These are phyloP conservation scores for Prosopis cineraria DNA, from an alignment of 306 rosid species.

Conservation along the genomic window DNA sequence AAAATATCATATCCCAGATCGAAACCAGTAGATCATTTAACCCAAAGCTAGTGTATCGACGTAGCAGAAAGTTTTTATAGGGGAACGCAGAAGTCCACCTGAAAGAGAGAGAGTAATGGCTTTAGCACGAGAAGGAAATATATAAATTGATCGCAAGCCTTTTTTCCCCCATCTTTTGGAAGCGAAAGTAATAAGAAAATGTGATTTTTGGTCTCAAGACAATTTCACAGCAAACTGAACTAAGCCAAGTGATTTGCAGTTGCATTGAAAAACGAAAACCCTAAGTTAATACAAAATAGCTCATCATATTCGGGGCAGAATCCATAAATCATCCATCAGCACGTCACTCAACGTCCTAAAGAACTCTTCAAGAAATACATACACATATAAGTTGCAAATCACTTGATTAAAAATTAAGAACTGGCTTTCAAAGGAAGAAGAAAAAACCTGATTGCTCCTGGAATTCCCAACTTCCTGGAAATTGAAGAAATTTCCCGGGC, in stretches of 20 bases:
- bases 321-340: not conserved
- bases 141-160: not conserved
- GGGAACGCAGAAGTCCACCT: conserved; percentile 19
- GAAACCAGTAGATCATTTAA: conserved; percentile 27
- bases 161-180: not conserved
- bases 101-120: conserved; percentile 19
- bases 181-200: not conserved
- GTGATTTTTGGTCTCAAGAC: not conserved
- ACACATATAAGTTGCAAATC: not conserved
- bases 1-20: conserved; percentile 4
- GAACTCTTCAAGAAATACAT: not conserved
- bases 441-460: conserved; percentile 17
- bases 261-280: conserved; percentile 32
- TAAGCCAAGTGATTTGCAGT: not conserved
- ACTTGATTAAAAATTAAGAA: conserved; percentile 24
- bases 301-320: not conserved
- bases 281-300: conserved; percentile 33
- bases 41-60: conserved; percentile 19
- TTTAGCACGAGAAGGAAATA: conserved; percentile 13
- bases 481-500: not conserved
- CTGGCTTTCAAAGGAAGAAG: not conserved
- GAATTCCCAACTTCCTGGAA: conserved; percentile 10
- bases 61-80: not conserved
- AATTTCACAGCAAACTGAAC: conserved; percentile 15
- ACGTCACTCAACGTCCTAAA: not conserved